These are phyloP conservation scores for Colletotrichum sp. DNA, from an alignment of 2,329 filamentous ascomycete genomes.

Conservation along the genomic window DNA sequence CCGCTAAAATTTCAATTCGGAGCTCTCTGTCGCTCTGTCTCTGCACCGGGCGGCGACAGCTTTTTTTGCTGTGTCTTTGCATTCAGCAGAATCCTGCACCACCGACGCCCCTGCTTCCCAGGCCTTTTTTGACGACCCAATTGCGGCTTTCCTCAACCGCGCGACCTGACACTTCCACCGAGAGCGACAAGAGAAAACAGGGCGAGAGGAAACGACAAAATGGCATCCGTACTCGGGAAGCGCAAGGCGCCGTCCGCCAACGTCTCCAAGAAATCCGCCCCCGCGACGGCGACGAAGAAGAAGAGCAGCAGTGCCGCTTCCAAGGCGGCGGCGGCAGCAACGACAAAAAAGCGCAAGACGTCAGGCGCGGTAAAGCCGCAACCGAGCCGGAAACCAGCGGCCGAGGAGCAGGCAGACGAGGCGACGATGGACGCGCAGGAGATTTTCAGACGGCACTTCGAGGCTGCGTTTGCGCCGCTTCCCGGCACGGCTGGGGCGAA, in stretches of 20 bases:
- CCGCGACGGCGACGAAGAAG: not conserved
- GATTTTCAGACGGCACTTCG: conserved; percentile 84
- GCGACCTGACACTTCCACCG: not conserved
- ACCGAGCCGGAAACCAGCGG: not conserved
- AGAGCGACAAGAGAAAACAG: not conserved
- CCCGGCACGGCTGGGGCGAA: conserved; percentile 29
- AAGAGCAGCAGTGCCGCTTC: not conserved
- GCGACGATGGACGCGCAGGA: conserved; percentile 58
- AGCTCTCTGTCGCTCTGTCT: not conserved
- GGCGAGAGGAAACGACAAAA: not conserved
- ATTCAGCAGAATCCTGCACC: not conserved
- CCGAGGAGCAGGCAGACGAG: conserved; percentile 42
- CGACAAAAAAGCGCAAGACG: not conserved
- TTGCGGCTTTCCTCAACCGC: not conserved
- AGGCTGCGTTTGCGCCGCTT: conserved; percentile 83
- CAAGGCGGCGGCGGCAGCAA: not conserved
- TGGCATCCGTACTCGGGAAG: conserved; percentile 22
- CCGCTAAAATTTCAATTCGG: conserved; percentile 1
- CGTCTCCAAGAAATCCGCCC: not conserved
- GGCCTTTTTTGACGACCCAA: not conserved
- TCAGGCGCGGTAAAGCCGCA: not conserved
- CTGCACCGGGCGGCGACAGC: not conserved
- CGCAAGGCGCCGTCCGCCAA: conserved; percentile 18
- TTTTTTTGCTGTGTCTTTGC: not conserved
- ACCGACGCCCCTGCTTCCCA: not conserved